A percentile compares a stretch with the other conserved stretches of the same genome.
Evolutionary conservation across 2,329 filamentous ascomycete species (phyloP).

Genomic region (Ilyonectria destructans): DNA sequence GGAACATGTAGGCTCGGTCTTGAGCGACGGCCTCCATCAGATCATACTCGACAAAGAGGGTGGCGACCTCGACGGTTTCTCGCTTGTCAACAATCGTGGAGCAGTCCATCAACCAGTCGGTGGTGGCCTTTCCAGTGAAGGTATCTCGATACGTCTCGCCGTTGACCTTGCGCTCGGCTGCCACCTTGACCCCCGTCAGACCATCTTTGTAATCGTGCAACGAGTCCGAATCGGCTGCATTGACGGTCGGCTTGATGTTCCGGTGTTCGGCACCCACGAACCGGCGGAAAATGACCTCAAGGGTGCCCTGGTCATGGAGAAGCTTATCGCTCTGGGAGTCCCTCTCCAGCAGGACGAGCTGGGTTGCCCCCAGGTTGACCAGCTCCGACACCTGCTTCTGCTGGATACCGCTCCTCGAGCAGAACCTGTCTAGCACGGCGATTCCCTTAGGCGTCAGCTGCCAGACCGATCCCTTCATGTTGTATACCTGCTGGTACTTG

Average conservation of each 20-base stretch:
- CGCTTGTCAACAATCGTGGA: constrained; percentile 93
- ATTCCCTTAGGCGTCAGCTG: constrained; percentile 96
- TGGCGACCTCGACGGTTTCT: constrained; percentile 87
- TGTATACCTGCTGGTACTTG: constrained; percentile 85
- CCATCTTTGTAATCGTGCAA: background rate
- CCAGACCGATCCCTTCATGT: constrained; percentile 93
- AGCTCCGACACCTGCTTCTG: constrained; percentile 92
- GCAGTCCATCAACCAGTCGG: constrained; percentile 98
- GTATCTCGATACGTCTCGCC: constrained; percentile 86
- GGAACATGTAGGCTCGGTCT: constrained; percentile 77
- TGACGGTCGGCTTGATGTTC: background rate
- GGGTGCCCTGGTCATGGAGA: background rate
- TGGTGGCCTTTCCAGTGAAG: constrained; percentile 90
- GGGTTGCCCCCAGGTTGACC: constrained; percentile 84
- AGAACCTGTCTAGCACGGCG: constrained; percentile 91
- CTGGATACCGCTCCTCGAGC: constrained; percentile 93
- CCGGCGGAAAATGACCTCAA: background rate
- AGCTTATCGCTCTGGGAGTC: constrained; percentile 89
- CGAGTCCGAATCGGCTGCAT: background rate
- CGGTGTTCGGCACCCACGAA: background rate
- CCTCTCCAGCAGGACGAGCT: constrained; percentile 91
- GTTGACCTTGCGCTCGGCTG: constrained; percentile 85
- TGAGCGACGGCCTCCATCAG: constrained; percentile 83
- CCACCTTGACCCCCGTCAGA: constrained; percentile 86
- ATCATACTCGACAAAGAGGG: constrained; percentile 87